Evolutionary conservation across 2,329 filamentous ascomycete genomes (phyloP).

Genomic region (Trichoderma asperellum): DNA sequence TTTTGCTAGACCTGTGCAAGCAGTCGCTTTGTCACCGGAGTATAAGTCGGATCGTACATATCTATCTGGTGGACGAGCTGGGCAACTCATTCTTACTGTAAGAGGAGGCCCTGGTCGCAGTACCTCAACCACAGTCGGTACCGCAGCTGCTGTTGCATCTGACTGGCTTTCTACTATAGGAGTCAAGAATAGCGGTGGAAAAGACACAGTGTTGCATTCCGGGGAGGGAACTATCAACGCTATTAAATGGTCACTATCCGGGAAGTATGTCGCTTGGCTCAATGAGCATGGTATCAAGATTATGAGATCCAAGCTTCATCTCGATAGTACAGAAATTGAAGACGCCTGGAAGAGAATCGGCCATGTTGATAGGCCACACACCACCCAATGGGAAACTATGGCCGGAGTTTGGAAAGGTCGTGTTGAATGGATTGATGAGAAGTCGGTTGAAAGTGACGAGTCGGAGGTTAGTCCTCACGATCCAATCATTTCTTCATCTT

Average conservation of each 20-base stretch:
- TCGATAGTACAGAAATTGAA: conserved; percentile 76
- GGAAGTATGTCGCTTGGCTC: conserved; percentile 91
- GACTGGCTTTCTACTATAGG: conserved; percentile 93
- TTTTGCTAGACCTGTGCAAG: conserved; percentile 89
- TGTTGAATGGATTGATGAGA: conserved; percentile 90
- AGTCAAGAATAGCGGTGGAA: conserved; percentile 70
- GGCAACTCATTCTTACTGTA: conserved; percentile 82
- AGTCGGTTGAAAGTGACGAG: conserved; percentile 74
- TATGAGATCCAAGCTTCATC: conserved; percentile 84
- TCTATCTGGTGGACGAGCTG: conserved; percentile 86
- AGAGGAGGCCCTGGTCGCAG: conserved; percentile 80
- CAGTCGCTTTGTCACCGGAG: conserved; percentile 91
- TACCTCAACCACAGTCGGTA: conserved; percentile 83
- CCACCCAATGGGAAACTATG: conserved; percentile 93
- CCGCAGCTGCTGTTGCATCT: conserved; percentile 80
- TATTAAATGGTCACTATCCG: conserved; percentile 93
- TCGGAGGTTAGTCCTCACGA: conserved; percentile 45
- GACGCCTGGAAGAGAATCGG: conserved; percentile 93
- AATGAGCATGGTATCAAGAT: conserved; percentile 98
- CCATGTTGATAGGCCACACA: conserved; percentile 86
- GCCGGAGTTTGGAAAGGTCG: conserved; percentile 92
- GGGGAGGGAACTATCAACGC: conserved; percentile 89
- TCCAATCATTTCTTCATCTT: conserved; percentile 51
- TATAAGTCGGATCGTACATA: conserved; percentile 90
- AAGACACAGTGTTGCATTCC: conserved; percentile 84